Conservation (phyloP, 2,329 filamentous ascomycete species). For the Zelopaecilomyces penicillatus region DNA sequence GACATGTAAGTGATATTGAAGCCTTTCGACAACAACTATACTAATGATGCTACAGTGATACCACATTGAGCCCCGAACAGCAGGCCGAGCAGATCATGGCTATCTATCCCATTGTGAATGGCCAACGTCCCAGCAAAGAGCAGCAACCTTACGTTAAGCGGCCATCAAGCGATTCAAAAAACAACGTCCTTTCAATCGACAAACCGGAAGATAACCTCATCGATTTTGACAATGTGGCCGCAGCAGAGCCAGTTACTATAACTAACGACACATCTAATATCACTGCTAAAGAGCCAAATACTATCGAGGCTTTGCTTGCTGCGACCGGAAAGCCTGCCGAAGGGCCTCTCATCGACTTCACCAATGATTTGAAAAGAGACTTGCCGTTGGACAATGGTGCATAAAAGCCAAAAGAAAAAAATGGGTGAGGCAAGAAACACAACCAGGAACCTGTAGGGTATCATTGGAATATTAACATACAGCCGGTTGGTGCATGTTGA, state of each 20-base stretch:
- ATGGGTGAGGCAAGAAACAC: background rate
- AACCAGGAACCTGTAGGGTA: too few relatives aligned
- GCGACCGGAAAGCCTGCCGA: conserved; percentile 39
- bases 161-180: too few relatives aligned
- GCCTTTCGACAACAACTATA: background rate
- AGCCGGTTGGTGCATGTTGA: conserved; percentile 3
- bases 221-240: conserved; percentile 40
- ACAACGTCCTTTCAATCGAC: background rate
- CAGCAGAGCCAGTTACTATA: conserved; percentile 1
- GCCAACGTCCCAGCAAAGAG: conserved; percentile 40
- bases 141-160: too few relatives aligned
- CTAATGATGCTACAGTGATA: conserved; percentile 20
- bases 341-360: conserved; percentile 49
- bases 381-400: conserved; percentile 27
- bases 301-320: conserved; percentile 36
- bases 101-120: conserved; percentile 76
- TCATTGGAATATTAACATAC: too few relatives aligned
- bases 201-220: conserved; percentile 38
- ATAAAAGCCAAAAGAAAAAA: background rate
- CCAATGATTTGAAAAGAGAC: conserved; percentile 42
- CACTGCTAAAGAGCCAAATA: conserved; percentile 16
- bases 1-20: conserved; percentile 53
- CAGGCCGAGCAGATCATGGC: conserved; percentile 76
- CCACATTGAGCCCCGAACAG: conserved; percentile 50
- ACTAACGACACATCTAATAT: background rate